Evolutionary conservation across 176 grass and related monocot species (phyloP), one percentile per base, ranked within the genome.

Genomic region (Zoysia japonica): DNA sequence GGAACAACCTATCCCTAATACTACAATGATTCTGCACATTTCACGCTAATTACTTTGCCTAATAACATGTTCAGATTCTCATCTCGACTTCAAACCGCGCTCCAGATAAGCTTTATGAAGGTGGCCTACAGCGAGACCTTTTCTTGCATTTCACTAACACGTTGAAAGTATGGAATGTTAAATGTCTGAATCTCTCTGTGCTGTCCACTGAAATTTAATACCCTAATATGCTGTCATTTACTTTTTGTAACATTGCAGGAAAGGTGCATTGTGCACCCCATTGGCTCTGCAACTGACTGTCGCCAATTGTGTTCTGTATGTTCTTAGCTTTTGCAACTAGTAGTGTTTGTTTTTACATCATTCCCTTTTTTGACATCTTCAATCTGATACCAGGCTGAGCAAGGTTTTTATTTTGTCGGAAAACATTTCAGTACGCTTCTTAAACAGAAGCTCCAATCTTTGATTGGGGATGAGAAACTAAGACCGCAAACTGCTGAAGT

Each of bases 81-180:
- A 78, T 98, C 70, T 92, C 95, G 9, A 98, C 95, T 51, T 98
- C 95, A 72, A 98, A 98, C 72, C 89, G 92, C 54, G 83, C 87
- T 79, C 90, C 90, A 37, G 83, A 92, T 81, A 84, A 92, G 71
- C 84, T 92, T 57, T 92, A 92, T 43, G 84, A 92, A 86, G 90
- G 86, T 84, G 90, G 90, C 60, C 84, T 92, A 43, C 90, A 92
- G 70, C 12, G 90, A 62, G 67, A 84, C 51, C 83, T 89, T 74
- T 92, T 92, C 81, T 87, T 98, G 70, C 90, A 92, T 63, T 98
- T 94, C 78, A 90, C 94, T 84, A 90, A 87, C 72, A 90, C 88
- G 54, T 83, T 98, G 73, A 98, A 94, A 91, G 95, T 94, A 90
- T 40, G 61, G 73, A 3, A 71, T 83, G 19, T 82, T 75, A 60